Evolutionary conservation across 176 grass and related monocot genomes (phyloP).

Genomic region (Rhynchospora pubera): DNA sequence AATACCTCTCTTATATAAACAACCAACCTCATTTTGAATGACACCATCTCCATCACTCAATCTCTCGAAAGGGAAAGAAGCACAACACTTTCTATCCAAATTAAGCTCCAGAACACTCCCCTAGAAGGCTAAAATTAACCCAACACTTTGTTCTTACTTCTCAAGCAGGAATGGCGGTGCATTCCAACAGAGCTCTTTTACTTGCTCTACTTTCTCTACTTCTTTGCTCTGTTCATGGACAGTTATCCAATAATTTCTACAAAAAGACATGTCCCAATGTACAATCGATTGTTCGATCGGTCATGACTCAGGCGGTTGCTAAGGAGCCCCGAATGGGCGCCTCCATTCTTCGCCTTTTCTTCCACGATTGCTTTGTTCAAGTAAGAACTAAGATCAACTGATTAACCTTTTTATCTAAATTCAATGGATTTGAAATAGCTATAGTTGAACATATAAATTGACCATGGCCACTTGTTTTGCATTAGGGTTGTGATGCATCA

Average conservation of each 20-base stretch:
- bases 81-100: not conserved
- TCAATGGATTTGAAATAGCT: not conserved
- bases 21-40: not conserved
- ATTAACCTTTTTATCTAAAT: not conserved
- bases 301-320: slow-evolving; percentile 27
- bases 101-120: not conserved
- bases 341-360: slow-evolving; percentile 51
- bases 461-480: not conserved
- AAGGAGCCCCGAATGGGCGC: slow-evolving; percentile 33
- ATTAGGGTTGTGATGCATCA: slow-evolving; percentile 54
- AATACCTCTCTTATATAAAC: not conserved
- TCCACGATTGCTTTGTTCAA: slow-evolving; percentile 69
- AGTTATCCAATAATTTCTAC: slow-evolving; percentile 42
- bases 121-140: not conserved
- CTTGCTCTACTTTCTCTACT: slow-evolving; percentile 12
- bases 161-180: slow-evolving; percentile 7
- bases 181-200: not conserved
- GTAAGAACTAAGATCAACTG: slow-evolving; percentile 2
- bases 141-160: not conserved
- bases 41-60: slow-evolving; percentile 6
- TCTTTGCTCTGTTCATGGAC: not conserved
- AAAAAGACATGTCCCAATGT: slow-evolving; percentile 36
- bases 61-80: not conserved
- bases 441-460: not conserved
- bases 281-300: slow-evolving; percentile 23